These are phyloP conservation scores for Kurtzmaniella quercitrusa DNA, from an alignment of 1,139 yeast genomes.

Conservation along the genomic window DNA sequence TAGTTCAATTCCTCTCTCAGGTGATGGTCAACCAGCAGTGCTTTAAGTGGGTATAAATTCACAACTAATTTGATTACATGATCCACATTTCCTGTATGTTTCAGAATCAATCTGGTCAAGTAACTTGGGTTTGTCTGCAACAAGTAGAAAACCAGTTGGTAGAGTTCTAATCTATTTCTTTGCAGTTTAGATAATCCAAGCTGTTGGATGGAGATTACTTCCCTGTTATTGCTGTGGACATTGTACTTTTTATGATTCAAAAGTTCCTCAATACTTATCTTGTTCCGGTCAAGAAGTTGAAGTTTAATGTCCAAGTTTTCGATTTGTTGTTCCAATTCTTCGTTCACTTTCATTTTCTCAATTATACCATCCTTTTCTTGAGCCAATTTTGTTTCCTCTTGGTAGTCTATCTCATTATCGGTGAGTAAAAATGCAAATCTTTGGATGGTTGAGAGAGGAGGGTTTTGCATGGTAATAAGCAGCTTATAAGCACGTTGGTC, in stretches of 20 bases:
- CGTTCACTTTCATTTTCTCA: conserved; percentile 60
- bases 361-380: conserved; percentile 63
- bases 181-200: conserved; percentile 29
- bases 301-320: conserved; percentile 81
- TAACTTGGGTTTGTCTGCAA: conserved; percentile 83
- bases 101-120: conserved; percentile 52
- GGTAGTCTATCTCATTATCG: conserved; percentile 70
- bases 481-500: conserved; percentile 73
- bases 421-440: conserved; percentile 75
- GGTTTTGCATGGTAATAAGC: conserved; percentile 64
- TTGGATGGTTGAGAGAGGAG: conserved; percentile 72
- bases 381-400: conserved; percentile 70
- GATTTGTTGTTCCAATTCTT: conserved; percentile 65
- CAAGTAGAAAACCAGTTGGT: conserved; percentile 75
- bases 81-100: conserved; percentile 16
- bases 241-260: conserved; percentile 46
- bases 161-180: conserved; percentile 49
- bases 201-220: conserved; percentile 3
- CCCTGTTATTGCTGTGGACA: conserved; percentile 16
- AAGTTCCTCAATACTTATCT: conserved; percentile 73
- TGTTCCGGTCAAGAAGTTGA: conserved; percentile 72
- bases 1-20: conserved; percentile 74
- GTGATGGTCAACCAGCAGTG: conserved; percentile 26
- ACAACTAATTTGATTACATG: conserved; percentile 26
- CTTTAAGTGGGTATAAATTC: conserved; percentile 45